Base-by-base conservation (phyloP, 495 filamentous ascomycete genomes). In the Aspergillus bridgeri region DNA sequence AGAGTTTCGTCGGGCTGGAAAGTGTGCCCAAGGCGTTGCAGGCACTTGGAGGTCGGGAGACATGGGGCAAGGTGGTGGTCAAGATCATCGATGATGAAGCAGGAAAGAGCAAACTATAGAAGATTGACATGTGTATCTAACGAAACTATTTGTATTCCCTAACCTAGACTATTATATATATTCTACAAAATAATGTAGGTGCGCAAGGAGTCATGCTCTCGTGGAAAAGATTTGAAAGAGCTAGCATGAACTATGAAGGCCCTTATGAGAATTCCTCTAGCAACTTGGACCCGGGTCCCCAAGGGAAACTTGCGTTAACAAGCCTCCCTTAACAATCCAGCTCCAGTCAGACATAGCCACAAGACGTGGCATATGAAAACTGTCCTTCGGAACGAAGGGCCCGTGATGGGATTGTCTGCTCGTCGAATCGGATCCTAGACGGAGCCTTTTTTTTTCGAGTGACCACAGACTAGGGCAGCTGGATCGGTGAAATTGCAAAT, bases 61-160 rank as follows among this genome's bases (percentile, higher is more conserved):
- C 90, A 0, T 98, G 93, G 93, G 93, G 93, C 0, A 98, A 98
- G 81, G 93, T 97, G 2, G 90, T 98, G 1, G 88, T 97, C 3
- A 89, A 89, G 71, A 80, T 98, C 23, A 84, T 88, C n/a, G 87
- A 92, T 57, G 79, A 84, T 25, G 69, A 71, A 55, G 61, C 64
- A 47, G 76, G 78, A 5, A 77, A 75, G 67, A 87, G 75, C 53
- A 81, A 77, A 68, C 60, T 83, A 43, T 83, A 67, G 25, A 42
- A 38, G 33, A 38, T 38, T 13, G 33, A 13, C 33, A 15, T 38
- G 11, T 38, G 11, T 33, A 33, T 9, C 9, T 38, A 38, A 38
- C 13, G 3, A 38, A 38, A 38, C 11, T 7, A 29, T 38, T 13
- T 38, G 17, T 38, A 38, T 38, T 38, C 33, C 33, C 33, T 38